These are phyloP conservation scores for Fusarium buxicola DNA, from an alignment of 2,329 filamentous ascomycete species.

Conservation along the genomic window DNA sequence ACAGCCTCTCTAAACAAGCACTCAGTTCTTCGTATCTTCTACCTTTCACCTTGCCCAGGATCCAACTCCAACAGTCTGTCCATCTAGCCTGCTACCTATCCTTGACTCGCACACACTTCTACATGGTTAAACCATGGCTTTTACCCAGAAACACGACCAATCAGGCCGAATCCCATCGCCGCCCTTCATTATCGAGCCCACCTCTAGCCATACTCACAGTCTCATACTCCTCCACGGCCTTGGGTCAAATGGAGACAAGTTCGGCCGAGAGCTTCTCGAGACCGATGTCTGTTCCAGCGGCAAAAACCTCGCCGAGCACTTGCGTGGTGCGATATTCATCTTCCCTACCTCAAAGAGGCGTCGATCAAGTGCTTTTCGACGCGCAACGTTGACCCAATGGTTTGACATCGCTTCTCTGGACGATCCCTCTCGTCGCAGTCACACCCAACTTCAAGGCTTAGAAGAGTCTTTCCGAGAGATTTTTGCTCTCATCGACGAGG, in stretches of 20 bases:
- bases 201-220: slow-evolving; percentile 41
- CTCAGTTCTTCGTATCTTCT: too few relatives aligned
- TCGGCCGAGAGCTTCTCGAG: slow-evolving; percentile 49
- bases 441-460: slow-evolving; percentile 59
- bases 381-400: slow-evolving; percentile 61
- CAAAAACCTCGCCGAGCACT: slow-evolving; percentile 47
- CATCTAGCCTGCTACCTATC: too few relatives aligned
- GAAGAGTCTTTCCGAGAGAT: slow-evolving; percentile 54
- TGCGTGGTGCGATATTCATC: slow-evolving; percentile 58
- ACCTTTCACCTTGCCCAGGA: too few relatives aligned
- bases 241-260: slow-evolving; percentile 49
- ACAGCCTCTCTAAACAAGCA: too few relatives aligned
- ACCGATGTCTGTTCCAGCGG: slow-evolving; percentile 44
- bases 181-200: slow-evolving; percentile 40
- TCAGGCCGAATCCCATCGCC: too few relatives aligned
- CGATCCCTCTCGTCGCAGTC: slow-evolving; percentile 54
- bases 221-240: slow-evolving; percentile 49
- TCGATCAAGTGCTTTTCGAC: slow-evolving; percentile 57
- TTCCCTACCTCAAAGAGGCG: slow-evolving; percentile 62
- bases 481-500: slow-evolving; percentile 49
- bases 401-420: slow-evolving; percentile 59
- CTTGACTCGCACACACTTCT: too few relatives aligned
- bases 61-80: too few relatives aligned
- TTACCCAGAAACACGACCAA: too few relatives aligned
- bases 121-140: too few relatives aligned